phyloP scores from a whole-genome alignment of 2,329 filamentous ascomycete species.

The Claviceps spartinae region DNA sequence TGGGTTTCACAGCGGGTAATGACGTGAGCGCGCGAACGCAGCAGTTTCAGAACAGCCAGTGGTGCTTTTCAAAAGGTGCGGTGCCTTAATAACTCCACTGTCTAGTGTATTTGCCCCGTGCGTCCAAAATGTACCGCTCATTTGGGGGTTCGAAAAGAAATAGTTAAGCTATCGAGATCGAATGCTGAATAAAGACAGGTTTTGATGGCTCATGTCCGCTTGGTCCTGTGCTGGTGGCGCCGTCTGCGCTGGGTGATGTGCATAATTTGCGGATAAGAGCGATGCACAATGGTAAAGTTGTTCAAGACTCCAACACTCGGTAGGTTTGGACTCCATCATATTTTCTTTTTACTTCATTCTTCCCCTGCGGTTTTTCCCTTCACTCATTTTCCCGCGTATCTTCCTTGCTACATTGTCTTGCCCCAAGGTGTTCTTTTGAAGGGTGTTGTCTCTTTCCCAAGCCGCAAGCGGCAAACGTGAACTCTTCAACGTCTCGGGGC shows the following conservation, averaged over 20 bases:
- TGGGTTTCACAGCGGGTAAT: constrained; percentile 26
- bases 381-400: neutral
- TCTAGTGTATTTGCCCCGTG: too few relatives aligned
- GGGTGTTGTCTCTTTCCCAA: too few relatives aligned
- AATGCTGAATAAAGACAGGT: constrained; percentile 8
- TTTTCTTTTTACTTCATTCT: neutral
- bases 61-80: constrained; percentile 27
- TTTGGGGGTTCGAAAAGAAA: too few relatives aligned
- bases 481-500: too few relatives aligned
- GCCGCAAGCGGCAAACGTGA: too few relatives aligned
- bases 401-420: too few relatives aligned
- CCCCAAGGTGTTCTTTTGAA: too few relatives aligned
- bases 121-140: too few relatives aligned
- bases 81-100: neutral
- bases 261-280: constrained; percentile 18
- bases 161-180: too few relatives aligned
- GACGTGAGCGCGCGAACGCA: constrained; percentile 23
- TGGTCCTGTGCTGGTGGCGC: constrained; percentile 22
- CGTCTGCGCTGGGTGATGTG: constrained; percentile 17
- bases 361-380: neutral
- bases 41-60: constrained; percentile 26
- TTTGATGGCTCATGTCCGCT: constrained; percentile 38
- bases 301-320: constrained; percentile 23
- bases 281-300: constrained; percentile 21
- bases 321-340: neutral